Conservation (phyloP, 1,284 basidiomycete genomes). For the Cryptococcus amylolentus region DNA sequence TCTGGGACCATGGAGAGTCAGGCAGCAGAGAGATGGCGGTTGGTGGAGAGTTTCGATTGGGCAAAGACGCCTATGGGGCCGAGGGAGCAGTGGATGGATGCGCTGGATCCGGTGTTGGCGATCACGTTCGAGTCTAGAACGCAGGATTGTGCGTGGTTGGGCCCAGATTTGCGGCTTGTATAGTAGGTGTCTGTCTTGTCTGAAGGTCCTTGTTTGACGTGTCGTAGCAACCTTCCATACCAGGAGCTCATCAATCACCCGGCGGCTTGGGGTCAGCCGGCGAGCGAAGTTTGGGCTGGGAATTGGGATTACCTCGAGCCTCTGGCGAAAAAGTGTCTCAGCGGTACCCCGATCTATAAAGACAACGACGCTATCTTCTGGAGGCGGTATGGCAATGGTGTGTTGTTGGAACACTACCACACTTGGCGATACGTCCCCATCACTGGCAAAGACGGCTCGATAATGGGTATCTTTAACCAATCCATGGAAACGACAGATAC, state of each 20-base stretch:
- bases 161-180: constrained; percentile 32
- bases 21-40: constrained; percentile 17
- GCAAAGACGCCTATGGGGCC: constrained; percentile 30
- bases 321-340: constrained; percentile 11
- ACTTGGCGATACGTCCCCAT: constrained; percentile 40
- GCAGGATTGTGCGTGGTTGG: constrained; percentile 33
- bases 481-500: constrained; percentile 29
- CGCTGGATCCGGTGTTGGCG: constrained; percentile 28
- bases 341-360: constrained; percentile 19
- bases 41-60: constrained; percentile 37
- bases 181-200: constrained; percentile 26
- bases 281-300: constrained; percentile 26
- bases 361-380: constrained; percentile 33
- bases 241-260: constrained; percentile 30
- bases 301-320: constrained; percentile 28
- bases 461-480: constrained; percentile 37
- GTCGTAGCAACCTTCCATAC: constrained; percentile 33
- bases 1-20: constrained; percentile 2
- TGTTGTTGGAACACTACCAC: constrained; percentile 33
- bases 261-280: constrained; percentile 25
- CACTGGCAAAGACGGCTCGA: constrained; percentile 17
- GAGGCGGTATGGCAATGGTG: constrained; percentile 18
- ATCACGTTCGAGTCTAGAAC: constrained; percentile 27
- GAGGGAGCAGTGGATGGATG: constrained; percentile 24
- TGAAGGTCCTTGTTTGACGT: neutral